phyloP scores from a whole-genome alignment of 2,329 filamentous ascomycete species.

The Lasiodiplodia citricola region DNA sequence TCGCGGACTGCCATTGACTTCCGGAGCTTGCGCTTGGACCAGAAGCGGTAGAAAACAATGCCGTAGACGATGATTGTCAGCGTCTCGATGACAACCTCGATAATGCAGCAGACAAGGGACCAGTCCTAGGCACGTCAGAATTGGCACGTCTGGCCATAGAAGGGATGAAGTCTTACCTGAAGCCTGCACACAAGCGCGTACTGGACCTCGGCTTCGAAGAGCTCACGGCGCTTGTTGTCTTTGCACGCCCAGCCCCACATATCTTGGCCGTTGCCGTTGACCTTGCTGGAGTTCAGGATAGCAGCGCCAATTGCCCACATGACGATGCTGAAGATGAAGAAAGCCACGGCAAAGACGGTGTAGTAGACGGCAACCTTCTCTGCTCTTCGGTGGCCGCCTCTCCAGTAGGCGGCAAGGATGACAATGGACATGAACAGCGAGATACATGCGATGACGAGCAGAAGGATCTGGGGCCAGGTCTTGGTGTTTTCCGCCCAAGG shows the following conservation, averaged over 20 bases:
- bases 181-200: conserved; percentile 92
- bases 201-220: conserved; percentile 81
- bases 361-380: conserved; percentile 97
- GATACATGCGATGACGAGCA: conserved; percentile 78
- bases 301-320: conserved; percentile 91
- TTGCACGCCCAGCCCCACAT: conserved; percentile 99
- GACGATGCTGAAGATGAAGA: conserved; percentile 90
- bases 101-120: conserved; percentile 94
- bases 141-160: not conserved
- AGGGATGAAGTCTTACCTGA: conserved; percentile 59
- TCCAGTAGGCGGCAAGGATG: conserved; percentile 85
- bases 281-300: conserved; percentile 78
- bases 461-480: conserved; percentile 86
- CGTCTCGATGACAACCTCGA: conserved; percentile 91
- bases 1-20: conserved; percentile 98
- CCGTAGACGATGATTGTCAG: conserved; percentile 92
- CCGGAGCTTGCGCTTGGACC: conserved; percentile 90
- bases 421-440: conserved; percentile 79
- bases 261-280: conserved; percentile 78
- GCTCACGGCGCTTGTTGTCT: conserved; percentile 77
- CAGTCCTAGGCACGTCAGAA: conserved; percentile 70
- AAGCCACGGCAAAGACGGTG: conserved; percentile 88
- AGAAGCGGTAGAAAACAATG: conserved; percentile 96
- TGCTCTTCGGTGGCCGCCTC: conserved; percentile 83
- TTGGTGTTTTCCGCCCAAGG: conserved; percentile 82